Evolutionary conservation across 306 rosid genomes (phyloP).

Genomic region (Fragaria ananassa): DNA sequence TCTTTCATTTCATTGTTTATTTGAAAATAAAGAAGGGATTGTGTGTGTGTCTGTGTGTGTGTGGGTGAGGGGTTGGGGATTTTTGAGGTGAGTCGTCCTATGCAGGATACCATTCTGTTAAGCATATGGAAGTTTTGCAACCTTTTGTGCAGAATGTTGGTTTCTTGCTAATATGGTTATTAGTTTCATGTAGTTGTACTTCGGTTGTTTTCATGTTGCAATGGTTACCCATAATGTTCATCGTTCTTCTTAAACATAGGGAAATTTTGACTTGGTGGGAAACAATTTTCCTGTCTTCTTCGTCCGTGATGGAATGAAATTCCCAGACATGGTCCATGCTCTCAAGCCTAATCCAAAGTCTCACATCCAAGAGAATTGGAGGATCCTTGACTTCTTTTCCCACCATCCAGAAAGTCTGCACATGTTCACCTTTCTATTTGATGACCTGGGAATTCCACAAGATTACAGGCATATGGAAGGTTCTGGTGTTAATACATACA

Average conservation of each 20-base stretch:
- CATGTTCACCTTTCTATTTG: constrained; percentile 77
- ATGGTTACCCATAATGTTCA: constrained; percentile 8
- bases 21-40: not conserved
- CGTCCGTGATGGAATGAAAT: constrained; percentile 81
- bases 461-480: constrained; percentile 98
- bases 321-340: constrained; percentile 93
- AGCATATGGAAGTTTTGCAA: not conserved
- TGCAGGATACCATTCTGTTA: not conserved
- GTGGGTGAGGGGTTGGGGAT: not conserved
- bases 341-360: constrained; percentile 92
- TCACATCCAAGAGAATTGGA: constrained; percentile 92
- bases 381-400: constrained; percentile 86
- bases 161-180: constrained; percentile 2
- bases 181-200: not conserved
- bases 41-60: not conserved
- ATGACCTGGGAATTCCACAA: constrained; percentile 84
- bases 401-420: constrained; percentile 92
- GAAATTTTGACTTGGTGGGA: constrained; percentile 93
- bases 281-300: constrained; percentile 90
- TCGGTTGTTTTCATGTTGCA: not conserved
- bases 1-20: not conserved
- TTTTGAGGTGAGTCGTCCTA: not conserved
- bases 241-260: constrained; percentile 40
- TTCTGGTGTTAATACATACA: constrained; percentile 81
- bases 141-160: not conserved